Evolutionary conservation across 2,329 filamentous ascomycete genomes (phyloP).

Genomic region (Aspergillus fructus): DNA sequence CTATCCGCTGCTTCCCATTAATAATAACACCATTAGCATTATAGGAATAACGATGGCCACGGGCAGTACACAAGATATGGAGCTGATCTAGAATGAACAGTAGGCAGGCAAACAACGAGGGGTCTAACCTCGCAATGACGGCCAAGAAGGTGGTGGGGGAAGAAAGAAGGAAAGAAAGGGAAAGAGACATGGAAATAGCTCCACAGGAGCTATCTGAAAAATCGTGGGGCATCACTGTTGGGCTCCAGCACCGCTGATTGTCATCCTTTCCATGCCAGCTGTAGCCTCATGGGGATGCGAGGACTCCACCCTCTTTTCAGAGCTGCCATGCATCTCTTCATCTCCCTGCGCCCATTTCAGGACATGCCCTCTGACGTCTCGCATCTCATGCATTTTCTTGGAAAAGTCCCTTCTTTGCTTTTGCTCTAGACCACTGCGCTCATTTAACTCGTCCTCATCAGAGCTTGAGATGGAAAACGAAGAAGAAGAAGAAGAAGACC

Average conservation of each 20-base stretch:
- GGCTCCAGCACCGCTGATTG: neutral
- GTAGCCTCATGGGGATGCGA: neutral
- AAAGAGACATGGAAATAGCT: neutral
- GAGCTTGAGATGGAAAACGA: slow-evolving; percentile 54
- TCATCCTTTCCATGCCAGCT: neutral
- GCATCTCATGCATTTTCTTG: slow-evolving; percentile 34
- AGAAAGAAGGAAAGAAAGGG: neutral
- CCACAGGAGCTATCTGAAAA: neutral
- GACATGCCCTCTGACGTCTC: slow-evolving; percentile 38
- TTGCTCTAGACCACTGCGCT: slow-evolving; percentile 25
- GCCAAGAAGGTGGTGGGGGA: neutral
- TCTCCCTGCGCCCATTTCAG: slow-evolving; percentile 36
- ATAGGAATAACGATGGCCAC: neutral
- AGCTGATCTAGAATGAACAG: neutral
- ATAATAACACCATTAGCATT: slow-evolving; percentile 2
- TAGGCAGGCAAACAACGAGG: neutral
- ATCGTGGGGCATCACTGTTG: neutral
- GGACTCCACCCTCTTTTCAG: neutral
- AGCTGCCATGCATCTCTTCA: slow-evolving; percentile 13
- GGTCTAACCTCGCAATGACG: neutral
- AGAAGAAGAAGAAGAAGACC: slow-evolving; percentile 36
- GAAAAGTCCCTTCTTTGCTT: slow-evolving; percentile 30
- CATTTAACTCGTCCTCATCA: slow-evolving; percentile 60
- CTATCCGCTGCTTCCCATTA: neutral
- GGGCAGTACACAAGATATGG: neutral